Evolutionary conservation across 2,329 filamentous ascomycete genomes (phyloP).

Genomic region (Amylocarpus encephaloides): DNA sequence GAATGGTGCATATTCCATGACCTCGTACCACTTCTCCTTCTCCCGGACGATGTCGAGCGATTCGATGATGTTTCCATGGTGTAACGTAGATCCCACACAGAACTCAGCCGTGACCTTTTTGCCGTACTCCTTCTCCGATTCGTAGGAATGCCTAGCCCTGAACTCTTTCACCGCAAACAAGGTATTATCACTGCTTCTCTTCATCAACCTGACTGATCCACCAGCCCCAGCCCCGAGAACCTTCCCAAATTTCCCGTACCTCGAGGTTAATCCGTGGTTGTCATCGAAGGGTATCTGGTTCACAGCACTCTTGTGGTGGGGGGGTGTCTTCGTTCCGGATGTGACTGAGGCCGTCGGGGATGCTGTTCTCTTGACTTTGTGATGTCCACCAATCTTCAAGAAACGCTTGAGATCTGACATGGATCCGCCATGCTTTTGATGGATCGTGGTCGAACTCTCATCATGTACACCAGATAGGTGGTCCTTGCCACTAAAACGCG

Average conservation of each 20-base stretch:
- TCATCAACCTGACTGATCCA: constrained; percentile 90
- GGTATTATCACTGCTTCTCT: constrained; percentile 82
- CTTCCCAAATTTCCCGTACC: constrained; percentile 93
- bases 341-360: constrained; percentile 54
- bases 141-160: constrained; percentile 82
- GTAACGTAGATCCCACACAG: constrained; percentile 92
- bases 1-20: constrained; percentile 97
- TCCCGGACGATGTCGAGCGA: constrained; percentile 95
- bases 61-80: constrained; percentile 97
- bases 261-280: constrained; percentile 82
- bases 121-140: constrained; percentile 90
- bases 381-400: constrained; percentile 70
- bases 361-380: constrained; percentile 59
- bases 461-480: constrained; percentile 36
- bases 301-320: constrained; percentile 39
- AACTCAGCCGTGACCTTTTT: constrained; percentile 99
- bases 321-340: constrained; percentile 43
- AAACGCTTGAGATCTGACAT: constrained; percentile 97
- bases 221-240: constrained; percentile 91
- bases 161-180: constrained; percentile 99
- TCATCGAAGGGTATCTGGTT: constrained; percentile 83
- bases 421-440: constrained; percentile 63
- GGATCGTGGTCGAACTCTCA: constrained; percentile 40
- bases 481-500: constrained; percentile 42
- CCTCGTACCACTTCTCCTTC: constrained; percentile 91